Conservation (phyloP, 1,284 basidiomycete species). For the Puccinia polysora region DNA sequence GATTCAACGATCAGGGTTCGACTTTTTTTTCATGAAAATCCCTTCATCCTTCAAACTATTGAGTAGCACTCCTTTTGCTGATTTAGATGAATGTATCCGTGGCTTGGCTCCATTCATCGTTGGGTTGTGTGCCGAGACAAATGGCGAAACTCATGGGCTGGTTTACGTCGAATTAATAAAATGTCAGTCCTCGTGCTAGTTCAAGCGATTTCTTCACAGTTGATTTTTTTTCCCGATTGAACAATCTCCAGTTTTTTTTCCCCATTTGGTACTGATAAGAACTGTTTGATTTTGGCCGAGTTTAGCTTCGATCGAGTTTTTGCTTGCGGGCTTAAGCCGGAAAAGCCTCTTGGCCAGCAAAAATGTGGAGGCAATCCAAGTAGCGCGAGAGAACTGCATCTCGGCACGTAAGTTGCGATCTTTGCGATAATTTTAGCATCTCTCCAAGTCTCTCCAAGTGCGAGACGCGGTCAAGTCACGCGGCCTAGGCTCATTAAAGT, state of each 20-base stretch:
- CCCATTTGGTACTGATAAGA: no score
- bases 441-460: no score
- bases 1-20: constrained; percentile 15
- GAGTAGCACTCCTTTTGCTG: not conserved
- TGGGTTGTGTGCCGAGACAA: constrained; percentile 34
- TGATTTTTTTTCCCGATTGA: not conserved
- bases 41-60: not conserved
- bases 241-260: no score
- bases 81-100: constrained; percentile 29
- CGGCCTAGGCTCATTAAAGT: no score
- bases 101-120: constrained; percentile 32
- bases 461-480: no score
- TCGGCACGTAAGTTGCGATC: constrained; percentile 42
- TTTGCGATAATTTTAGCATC: no score
- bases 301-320: constrained; percentile 7
- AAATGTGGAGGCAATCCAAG: constrained; percentile 9
- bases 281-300: not conserved
- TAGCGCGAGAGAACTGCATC: constrained; percentile 36
- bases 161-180: constrained; percentile 27
- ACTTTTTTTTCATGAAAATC: not conserved
- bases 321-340: constrained; percentile 17
- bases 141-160: not conserved
- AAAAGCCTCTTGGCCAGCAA: no score
- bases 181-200: not conserved
- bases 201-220: not conserved